phyloP scores from a whole-genome alignment of 1,284 basidiomycete genomes.

The Malassezia vespertilionis region DNA sequence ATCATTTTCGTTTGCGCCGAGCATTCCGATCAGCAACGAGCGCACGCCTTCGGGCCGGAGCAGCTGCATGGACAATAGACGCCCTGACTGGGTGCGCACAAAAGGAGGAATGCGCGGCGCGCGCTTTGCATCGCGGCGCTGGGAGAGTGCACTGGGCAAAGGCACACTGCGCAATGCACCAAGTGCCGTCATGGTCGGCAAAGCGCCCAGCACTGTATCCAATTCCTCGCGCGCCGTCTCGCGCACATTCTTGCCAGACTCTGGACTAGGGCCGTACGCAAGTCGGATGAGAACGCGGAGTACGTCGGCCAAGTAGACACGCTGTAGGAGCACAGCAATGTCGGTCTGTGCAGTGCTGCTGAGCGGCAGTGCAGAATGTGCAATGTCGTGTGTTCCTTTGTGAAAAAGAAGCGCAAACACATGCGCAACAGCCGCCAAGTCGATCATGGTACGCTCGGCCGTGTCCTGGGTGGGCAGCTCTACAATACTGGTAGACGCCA shows the following conservation, averaged over 20 bases:
- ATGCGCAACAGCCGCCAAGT: not conserved
- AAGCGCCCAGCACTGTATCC: not conserved
- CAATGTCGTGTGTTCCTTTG: not conserved
- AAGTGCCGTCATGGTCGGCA: constrained; percentile 5
- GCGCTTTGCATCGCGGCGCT: not conserved
- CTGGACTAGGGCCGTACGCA: not conserved
- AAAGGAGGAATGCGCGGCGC: not conserved
- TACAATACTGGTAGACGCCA: not conserved
- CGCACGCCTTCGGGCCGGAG: constrained; percentile 38
- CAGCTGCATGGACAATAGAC: constrained; percentile 34
- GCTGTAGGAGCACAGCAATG: constrained; percentile 7
- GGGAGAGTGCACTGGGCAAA: not conserved
- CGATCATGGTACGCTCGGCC: not conserved
- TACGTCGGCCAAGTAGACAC: constrained; percentile 12
- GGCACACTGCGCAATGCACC: constrained; percentile 7
- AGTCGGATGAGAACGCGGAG: constrained; percentile 9
- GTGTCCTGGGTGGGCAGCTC: not conserved
- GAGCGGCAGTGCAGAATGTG: constrained; percentile 2
- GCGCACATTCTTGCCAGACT: not conserved
- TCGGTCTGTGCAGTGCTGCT: constrained; percentile 4
- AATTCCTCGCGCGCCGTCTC: not conserved
- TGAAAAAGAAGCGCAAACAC: not conserved
- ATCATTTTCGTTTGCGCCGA: constrained; percentile 23
- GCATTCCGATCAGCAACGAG: constrained; percentile 28
- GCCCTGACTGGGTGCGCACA: constrained; percentile 18